A percentile compares a stretch with the other conserved stretches of the same genome.
Evolutionary conservation across 2,329 filamentous ascomycete species (phyloP).

Genomic region (Aspergillus amoenus): DNA sequence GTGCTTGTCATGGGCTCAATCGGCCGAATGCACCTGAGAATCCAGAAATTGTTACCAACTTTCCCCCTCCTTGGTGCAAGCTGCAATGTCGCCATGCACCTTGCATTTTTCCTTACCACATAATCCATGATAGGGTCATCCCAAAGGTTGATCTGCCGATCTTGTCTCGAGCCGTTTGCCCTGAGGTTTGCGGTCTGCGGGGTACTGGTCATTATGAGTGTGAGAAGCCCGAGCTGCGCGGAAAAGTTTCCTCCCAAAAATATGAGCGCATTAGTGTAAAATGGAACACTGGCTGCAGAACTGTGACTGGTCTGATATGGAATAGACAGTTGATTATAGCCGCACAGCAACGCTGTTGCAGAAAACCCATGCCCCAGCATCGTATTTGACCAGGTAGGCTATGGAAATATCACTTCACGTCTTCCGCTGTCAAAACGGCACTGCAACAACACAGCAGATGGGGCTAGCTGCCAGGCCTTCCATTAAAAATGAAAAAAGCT

Average conservation of each 20-base stretch:
- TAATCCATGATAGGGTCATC: conserved; percentile 1
- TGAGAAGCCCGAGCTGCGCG: neutral
- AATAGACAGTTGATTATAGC: neutral
- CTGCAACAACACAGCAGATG: neutral
- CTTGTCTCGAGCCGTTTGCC: conserved; percentile 9
- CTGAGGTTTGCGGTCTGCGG: conserved; percentile 14
- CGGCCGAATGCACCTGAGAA: neutral
- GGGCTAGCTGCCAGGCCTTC: neutral
- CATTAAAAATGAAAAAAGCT: neutral
- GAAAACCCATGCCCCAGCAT: neutral
- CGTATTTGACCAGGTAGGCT: neutral
- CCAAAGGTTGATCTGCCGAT: conserved; percentile 21
- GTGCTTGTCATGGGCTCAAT: conserved; percentile 4
- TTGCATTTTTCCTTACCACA: conserved; percentile 4
- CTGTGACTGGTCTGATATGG: neutral
- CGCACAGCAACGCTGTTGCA: neutral
- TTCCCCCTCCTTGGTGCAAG: conserved; percentile 10
- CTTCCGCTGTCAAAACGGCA: neutral
- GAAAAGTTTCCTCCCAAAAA: neutral
- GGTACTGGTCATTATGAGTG: conserved; percentile 5
- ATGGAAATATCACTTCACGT: conserved; percentile 2
- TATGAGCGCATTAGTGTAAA: neutral
- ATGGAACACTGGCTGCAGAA: neutral
- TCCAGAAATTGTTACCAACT: neutral
- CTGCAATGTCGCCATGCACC: conserved; percentile 4